phyloP scores from a whole-genome alignment of 2,329 filamentous ascomycete species.

The Nigrograna mackinnonii region DNA sequence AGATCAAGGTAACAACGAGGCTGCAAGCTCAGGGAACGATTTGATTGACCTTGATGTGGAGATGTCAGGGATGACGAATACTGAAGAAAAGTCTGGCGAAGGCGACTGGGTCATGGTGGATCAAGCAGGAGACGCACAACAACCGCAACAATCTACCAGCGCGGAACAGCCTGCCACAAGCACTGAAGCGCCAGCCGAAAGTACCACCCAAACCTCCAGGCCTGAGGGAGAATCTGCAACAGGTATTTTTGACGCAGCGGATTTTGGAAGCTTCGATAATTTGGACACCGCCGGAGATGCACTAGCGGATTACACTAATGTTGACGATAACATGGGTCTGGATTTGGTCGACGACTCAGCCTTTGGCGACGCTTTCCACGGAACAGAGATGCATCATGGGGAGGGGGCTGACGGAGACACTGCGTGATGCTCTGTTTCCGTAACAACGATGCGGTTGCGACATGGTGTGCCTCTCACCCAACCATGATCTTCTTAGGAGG shows the following conservation, averaged over 20 bases:
- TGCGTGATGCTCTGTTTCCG: slow-evolving; percentile 17
- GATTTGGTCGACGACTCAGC: slow-evolving; percentile 43
- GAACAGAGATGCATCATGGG: slow-evolving; percentile 37
- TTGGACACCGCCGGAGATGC: slow-evolving; percentile 44
- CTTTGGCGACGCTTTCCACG: slow-evolving; percentile 45
- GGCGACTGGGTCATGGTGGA: slow-evolving; percentile 41
- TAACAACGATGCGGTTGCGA: no score
- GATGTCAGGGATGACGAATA: slow-evolving; percentile 60
- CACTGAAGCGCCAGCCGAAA: background rate
- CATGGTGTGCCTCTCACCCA: no score
- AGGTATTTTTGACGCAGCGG: slow-evolving; percentile 41
- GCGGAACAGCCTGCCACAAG: slow-evolving; percentile 18
- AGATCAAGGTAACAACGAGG: background rate
- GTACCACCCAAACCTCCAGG: slow-evolving; percentile 12
- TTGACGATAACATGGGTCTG: slow-evolving; percentile 40
- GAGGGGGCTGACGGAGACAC: slow-evolving; percentile 29
- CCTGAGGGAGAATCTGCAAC: slow-evolving; percentile 31
- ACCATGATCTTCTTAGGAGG: no score
- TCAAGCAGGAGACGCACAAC: no score
- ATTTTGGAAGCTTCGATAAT: slow-evolving; percentile 41
- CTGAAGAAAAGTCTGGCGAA: slow-evolving; percentile 31
- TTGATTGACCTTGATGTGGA: slow-evolving; percentile 52
- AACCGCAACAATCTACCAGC: background rate
- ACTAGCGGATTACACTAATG: slow-evolving; percentile 40
- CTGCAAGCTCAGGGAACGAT: slow-evolving; percentile 30